Percentiles rank a stretch among this genome's conserved stretches.
Conservation (phyloP, 225 moss, liverwort and hornwort species). For the Neckera pumila region DNA sequence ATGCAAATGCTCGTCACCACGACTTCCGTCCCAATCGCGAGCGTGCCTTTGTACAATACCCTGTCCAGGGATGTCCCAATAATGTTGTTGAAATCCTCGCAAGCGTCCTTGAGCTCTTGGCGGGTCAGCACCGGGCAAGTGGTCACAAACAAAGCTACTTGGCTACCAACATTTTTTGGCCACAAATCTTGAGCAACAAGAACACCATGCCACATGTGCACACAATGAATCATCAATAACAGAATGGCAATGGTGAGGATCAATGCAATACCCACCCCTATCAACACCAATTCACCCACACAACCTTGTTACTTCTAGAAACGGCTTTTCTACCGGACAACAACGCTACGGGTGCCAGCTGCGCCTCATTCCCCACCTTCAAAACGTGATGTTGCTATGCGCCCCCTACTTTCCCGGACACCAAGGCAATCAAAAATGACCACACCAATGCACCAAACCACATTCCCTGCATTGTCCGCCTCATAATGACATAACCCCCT, state of each 20-base stretch:
- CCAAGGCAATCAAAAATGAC: constrained; percentile 8
- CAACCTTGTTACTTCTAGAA: not conserved
- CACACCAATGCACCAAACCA: constrained; percentile 2
- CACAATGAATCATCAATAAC: constrained; percentile 5
- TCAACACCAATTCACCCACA: constrained; percentile 15
- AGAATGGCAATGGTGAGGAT: constrained; percentile 1
- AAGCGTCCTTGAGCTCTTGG: constrained; percentile 52
- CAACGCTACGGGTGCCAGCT: not conserved
- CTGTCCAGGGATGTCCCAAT: constrained; percentile 62
- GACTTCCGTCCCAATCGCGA: constrained; percentile 48
- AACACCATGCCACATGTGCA: not conserved
- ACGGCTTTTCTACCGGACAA: not conserved
- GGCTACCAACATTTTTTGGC: constrained; percentile 17
- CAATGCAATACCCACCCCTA: not conserved
- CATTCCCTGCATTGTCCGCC: not conserved
- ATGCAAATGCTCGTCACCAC: constrained; percentile 68
- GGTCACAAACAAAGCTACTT: constrained; percentile 17
- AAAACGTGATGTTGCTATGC: not conserved
- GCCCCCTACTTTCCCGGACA: constrained; percentile 15
- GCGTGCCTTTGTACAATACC: constrained; percentile 64
- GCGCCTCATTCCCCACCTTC: not conserved
- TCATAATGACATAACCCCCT: not conserved
- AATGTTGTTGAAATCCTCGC: constrained; percentile 83
- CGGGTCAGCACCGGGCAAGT: constrained; percentile 46
- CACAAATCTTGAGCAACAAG: constrained; percentile 31